Evolutionary conservation across 306 rosid species (phyloP).

Genomic region (Trifolium dubium): DNA sequence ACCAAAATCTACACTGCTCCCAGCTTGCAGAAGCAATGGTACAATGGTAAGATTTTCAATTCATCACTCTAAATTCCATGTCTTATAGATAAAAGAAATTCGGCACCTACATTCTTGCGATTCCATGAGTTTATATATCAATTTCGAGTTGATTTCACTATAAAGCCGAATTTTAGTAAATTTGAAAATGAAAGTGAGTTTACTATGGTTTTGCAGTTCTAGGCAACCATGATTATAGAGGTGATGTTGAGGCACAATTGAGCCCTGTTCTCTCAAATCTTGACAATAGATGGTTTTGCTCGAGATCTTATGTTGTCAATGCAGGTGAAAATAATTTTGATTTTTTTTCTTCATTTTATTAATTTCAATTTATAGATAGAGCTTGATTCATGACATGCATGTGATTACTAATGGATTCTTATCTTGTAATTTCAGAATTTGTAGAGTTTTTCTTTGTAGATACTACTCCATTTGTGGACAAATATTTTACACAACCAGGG

Average conservation of each 20-base stretch:
- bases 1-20: constrained; percentile 64
- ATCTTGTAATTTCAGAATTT: constrained; percentile 42
- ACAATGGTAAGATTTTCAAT: constrained; percentile 49
- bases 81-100: too few relatives aligned
- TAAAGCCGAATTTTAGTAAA: too few relatives aligned
- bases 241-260: constrained; percentile 66
- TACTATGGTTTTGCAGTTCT: constrained; percentile 46
- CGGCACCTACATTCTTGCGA: too few relatives aligned
- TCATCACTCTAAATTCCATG: background rate
- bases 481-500: constrained; percentile 56
- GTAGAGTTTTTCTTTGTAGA: constrained; percentile 79
- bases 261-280: constrained; percentile 54
- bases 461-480: constrained; percentile 74
- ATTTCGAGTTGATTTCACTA: too few relatives aligned
- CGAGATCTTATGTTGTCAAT: constrained; percentile 64
- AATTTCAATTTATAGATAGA: background rate
- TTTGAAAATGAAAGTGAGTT: too few relatives aligned
- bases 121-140: too few relatives aligned
- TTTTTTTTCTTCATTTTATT: background rate
- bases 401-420: background rate
- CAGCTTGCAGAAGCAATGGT: constrained; percentile 74
- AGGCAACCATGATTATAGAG: constrained; percentile 86
- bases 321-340: constrained; percentile 45
- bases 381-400: background rate
- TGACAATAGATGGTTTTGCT: constrained; percentile 75